Evolutionary conservation across 257 asterid species (phyloP), one percentile per base, ranked within the genome.

Genomic region (Solanum okadae): DNA sequence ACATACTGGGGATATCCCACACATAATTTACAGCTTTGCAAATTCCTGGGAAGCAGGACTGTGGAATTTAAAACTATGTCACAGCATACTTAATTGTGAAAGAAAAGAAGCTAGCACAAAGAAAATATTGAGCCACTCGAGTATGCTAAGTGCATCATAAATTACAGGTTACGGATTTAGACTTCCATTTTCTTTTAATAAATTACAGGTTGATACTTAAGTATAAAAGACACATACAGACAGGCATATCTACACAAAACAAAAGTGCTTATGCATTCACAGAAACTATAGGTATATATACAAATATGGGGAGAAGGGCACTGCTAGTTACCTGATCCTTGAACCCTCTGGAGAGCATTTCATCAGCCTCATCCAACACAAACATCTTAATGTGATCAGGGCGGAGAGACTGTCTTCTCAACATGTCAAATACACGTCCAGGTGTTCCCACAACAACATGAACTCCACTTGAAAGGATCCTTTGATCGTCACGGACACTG

Each of bases 401-500:
- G 52, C 87, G 87, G 14, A 88, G 87, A 49, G 90, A 82, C 83
- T 83, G 87, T 34, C 90, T 82, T 35, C 90, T 56, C 46, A 88
- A 42, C 89, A 88, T 65, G 87, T 88, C 90, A 83, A 83, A 88
- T 10, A 88, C 90, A 70, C 90, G 87, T 22, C 90, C 87, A 68
- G 90, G 90, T 7, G 90, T 88, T 42, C 90, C 90, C 27, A 88
- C 90, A 88, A 88, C 87, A 42, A 88, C 90, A 27, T 88, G 90
- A 23, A 88, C 87, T 63, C 90, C 90, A 70, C 77, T 88, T 15
- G 90, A 83, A 15, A 88, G 87, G 86, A 88, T 88, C 73, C 90
- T 87, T 49, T 88, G 90, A 67, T 88, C 90, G 44, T 88, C 90
- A 88, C 90, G 87, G 76, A 88, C 90, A 67, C 84, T 83, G 40